Evolutionary conservation across 805 yeast species (phyloP).

Genomic region (Maudiozyma serrabonitensis): DNA sequence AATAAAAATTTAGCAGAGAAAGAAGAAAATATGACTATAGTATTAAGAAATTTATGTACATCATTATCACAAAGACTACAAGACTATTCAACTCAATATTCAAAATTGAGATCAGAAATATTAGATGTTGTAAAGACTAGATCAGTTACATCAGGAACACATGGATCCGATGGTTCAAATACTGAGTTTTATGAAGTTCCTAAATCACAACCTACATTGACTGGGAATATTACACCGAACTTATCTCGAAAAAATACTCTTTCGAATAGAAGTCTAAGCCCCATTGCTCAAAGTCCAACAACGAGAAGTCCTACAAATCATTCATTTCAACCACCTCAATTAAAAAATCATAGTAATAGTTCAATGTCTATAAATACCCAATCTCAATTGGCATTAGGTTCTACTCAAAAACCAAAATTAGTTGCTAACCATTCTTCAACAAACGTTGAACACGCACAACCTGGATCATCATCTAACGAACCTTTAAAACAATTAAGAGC

Average conservation of each 20-base stretch:
- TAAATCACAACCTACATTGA: not conserved
- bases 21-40: conserved; percentile 26
- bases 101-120: conserved; percentile 22
- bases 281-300: not conserved
- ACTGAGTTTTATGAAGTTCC: not conserved
- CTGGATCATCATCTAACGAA: conserved; percentile 2
- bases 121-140: conserved; percentile 22
- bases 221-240: not conserved
- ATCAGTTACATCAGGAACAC: not conserved
- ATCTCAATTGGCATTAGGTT: not conserved
- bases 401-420: not conserved
- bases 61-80: conserved; percentile 20
- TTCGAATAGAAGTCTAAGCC: not conserved
- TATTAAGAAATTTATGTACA: conserved; percentile 19
- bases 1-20: conserved; percentile 16
- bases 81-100: conserved; percentile 26
- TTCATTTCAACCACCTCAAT: not conserved
- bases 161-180: not conserved
- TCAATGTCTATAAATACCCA: not conserved
- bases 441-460: not conserved
- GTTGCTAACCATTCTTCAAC: not conserved
- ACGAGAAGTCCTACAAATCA: not conserved
- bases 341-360: not conserved
- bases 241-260: not conserved
- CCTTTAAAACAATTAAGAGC: conserved; percentile 52